Evolutionary conservation across 2,329 filamentous ascomycete species (phyloP).

Genomic region (Leptographium procerum): DNA sequence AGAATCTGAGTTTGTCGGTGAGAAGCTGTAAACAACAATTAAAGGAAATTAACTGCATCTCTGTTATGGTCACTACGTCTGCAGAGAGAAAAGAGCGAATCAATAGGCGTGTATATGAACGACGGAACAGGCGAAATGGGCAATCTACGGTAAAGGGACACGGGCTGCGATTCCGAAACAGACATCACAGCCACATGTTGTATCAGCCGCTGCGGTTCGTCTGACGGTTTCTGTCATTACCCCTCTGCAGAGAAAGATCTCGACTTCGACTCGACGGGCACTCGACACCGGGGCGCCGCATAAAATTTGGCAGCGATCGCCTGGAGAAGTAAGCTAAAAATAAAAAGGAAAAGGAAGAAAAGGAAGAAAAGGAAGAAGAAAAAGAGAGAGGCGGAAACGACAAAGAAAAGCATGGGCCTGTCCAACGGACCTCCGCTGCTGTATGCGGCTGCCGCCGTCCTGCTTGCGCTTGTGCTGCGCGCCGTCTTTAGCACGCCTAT

Average conservation of each 20-base stretch:
- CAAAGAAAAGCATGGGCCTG: conserved; percentile 2
- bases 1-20: background rate
- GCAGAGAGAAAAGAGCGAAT: background rate
- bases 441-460: conserved; percentile 5
- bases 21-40: background rate
- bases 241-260: no score
- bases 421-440: conserved; percentile 4
- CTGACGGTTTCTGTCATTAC: no score
- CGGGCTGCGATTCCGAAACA: background rate
- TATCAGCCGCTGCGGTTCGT: no score
- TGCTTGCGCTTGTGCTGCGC: conserved; percentile 3
- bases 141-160: no score
- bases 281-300: no score
- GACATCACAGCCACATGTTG: background rate
- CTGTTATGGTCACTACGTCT: background rate
- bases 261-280: no score
- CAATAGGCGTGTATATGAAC: background rate
- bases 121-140: background rate
- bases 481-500: conserved; percentile 9
- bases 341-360: no score
- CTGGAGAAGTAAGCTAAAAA: no score
- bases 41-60: background rate
- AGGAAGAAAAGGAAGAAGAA: no score
- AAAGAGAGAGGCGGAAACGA: background rate
- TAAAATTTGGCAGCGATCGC: no score